A percentile compares a stretch with the other conserved stretches of the same genome.
Conservation (phyloP, 2,329 filamentous ascomycete species). For the Colletotrichum brevisporum region DNA sequence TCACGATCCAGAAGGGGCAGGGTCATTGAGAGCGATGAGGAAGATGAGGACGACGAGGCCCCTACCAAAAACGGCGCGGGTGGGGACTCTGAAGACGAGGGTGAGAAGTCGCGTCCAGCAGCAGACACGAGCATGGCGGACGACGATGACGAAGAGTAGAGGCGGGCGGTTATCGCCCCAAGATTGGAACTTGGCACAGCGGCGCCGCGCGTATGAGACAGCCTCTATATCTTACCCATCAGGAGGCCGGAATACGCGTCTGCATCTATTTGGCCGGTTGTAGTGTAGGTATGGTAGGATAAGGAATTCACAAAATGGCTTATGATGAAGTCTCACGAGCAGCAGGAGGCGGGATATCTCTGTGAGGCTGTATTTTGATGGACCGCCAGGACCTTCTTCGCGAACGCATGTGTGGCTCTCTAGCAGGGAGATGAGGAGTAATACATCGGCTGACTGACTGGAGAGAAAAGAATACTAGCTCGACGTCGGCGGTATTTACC, state of each 20-base stretch:
- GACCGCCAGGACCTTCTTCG: background rate
- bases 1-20: conserved; percentile 66
- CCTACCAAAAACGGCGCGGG: conserved; percentile 38
- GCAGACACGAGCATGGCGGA: conserved; percentile 60
- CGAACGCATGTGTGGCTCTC: background rate
- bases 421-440: background rate
- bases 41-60: conserved; percentile 58
- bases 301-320: conserved; percentile 33
- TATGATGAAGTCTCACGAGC: conserved; percentile 4
- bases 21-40: conserved; percentile 69
- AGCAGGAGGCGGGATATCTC: background rate
- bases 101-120: conserved; percentile 43
- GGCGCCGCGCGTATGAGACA: conserved; percentile 14
- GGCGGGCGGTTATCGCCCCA: background rate
- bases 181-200: background rate
- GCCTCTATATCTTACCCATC: conserved; percentile 5
- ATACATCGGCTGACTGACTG: background rate
- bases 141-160: conserved; percentile 49
- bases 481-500: conserved; percentile 16
- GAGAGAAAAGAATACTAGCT: background rate
- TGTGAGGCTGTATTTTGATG: background rate
- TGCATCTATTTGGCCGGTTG: conserved; percentile 30
- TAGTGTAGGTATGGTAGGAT: conserved; percentile 36
- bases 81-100: conserved; percentile 43
- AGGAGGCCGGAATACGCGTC: conserved; percentile 23